Base-by-base conservation (phyloP, 306 rosid species). In the Vigna unguiculata region DNA sequence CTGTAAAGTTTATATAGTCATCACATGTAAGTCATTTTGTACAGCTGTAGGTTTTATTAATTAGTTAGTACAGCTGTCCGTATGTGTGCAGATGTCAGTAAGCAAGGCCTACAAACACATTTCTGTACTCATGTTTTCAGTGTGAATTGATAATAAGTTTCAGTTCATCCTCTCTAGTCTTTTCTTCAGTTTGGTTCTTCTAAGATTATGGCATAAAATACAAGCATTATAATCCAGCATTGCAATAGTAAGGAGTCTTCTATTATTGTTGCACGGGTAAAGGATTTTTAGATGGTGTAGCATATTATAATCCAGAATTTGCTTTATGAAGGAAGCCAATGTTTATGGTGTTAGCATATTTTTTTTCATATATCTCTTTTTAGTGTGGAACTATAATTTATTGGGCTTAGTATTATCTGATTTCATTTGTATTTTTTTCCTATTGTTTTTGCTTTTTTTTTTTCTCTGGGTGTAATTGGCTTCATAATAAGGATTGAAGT, bases 251-350 rank as follows among this genome's bases (percentile, higher is more conserved):
- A 28, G 20, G 34, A 54, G 25, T 58, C 61, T 55, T 77, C 17
- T 69, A 17, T 53, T 67, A 9, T 9, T 9, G 2, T 53, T 54
- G 34, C 9, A 58, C 15, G 47, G 69, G 6, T 57, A 60, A 69
- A 30, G 52, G 70, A 58, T 58, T 69, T 58, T 69, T 60, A 25
- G 32, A 58, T 30, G 43, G 70, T 67, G 48, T 43, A 45, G n/a
- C n/a, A n/a, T n/a, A n/a, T n/a, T n/a, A n/a, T n/a, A n/a, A n/a
- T n/a, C n/a, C n/a, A n/a, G 30, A 47, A 55, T 9, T 20, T 43
- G 19, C 51, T 55, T 19, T 45, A 67, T 28, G 60, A 55, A 40
- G 38, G 59, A 55, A 55, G 55, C 60, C 25, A 28, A 4, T 77
- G 59, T 45, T 78, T 78, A 14, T 19, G 22, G 21, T 57, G 15